Conservation (phyloP, 176 grass and related monocot genomes). For the Bolboschoenus planiculmis region DNA sequence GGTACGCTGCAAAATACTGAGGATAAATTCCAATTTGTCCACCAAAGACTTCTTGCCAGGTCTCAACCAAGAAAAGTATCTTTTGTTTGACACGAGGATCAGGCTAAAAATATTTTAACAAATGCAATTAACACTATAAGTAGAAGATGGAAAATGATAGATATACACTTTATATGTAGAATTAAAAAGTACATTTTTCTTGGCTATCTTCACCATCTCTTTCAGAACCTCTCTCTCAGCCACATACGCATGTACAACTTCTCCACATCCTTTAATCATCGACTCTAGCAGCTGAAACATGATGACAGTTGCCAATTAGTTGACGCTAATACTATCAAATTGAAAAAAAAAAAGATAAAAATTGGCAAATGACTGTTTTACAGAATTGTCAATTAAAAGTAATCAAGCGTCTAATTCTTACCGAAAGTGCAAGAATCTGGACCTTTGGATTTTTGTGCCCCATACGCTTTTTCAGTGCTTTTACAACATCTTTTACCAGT, state of each 20-base stretch:
- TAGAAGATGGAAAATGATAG: background rate
- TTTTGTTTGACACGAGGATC: constrained; percentile 82
- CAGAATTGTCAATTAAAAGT: background rate
- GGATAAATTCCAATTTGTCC: constrained; percentile 59
- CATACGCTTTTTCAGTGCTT: constrained; percentile 72
- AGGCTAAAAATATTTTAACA: constrained; percentile 29
- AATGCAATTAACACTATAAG: background rate
- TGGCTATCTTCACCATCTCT: constrained; percentile 92
- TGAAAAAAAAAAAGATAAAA: background rate
- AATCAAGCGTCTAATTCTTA: constrained; percentile 35
- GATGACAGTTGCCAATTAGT: background rate
- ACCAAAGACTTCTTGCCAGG: constrained; percentile 87
- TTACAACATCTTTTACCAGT: constrained; percentile 67
- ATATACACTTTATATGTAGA: background rate
- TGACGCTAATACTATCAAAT: background rate
- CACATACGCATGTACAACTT: constrained; percentile 68
- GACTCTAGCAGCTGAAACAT: constrained; percentile 67
- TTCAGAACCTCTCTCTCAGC: constrained; percentile 73
- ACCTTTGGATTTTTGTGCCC: constrained; percentile 68
- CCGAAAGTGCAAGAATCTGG: constrained; percentile 84
- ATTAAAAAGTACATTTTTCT: constrained; percentile 62
- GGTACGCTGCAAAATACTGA: constrained; percentile 74
- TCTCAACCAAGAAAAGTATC: constrained; percentile 61
- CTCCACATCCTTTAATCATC: constrained; percentile 79
- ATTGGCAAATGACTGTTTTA: background rate